Base-by-base conservation (phyloP, 1,284 basidiomycete species). In the Ustilago lituana region DNA sequence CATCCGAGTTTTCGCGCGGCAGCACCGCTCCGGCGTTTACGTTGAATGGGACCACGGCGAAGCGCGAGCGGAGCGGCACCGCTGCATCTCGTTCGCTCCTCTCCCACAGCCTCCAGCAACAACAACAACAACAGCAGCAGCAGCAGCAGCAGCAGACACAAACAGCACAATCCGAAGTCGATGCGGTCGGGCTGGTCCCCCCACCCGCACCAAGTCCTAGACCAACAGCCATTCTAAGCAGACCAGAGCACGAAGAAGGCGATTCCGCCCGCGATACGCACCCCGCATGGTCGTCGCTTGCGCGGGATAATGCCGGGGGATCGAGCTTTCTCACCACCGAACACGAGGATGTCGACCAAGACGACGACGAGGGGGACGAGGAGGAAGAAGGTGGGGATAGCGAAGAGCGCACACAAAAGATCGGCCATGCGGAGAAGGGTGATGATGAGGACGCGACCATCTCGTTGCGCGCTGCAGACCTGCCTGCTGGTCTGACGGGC, bases 161-260 rank as follows among this genome's bases (percentile, higher is more conserved):
- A 15, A 15, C 32, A 22, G 12, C 32, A 26, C n/a, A 35, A 26
- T 37, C 48, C 15, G 45, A 47, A 23, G 56, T 50, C 23, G 56
- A 64, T 20, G 60, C 57, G 35, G 56, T 64, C 4, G 69, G 64
- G 11, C 37, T 67, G 27, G 62, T 72, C 2, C 69, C 64, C 4
- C 69, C 69, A 8, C 69, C 69, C 12, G 69, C 69, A 26, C 69
- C 69, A 9, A 63, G 63, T 48, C 68, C 68, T 4, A 24, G 68
- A 11, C 48, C 69, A 2, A 58, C 64, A 10, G 63, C 69, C 3
- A 67, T 67, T 19, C 29, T 67, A 32, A 67, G 52, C 35, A 33
- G 69, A 36, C 56, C 59, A 1, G 64, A 72, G 17, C 60, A 67
- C 43, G 64, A 72, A 22, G 58, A 67, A 19, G 62, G 56, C 2